Base-by-base conservation (phyloP, 805 yeast genomes). In the Kuraishia borneana region DNA sequence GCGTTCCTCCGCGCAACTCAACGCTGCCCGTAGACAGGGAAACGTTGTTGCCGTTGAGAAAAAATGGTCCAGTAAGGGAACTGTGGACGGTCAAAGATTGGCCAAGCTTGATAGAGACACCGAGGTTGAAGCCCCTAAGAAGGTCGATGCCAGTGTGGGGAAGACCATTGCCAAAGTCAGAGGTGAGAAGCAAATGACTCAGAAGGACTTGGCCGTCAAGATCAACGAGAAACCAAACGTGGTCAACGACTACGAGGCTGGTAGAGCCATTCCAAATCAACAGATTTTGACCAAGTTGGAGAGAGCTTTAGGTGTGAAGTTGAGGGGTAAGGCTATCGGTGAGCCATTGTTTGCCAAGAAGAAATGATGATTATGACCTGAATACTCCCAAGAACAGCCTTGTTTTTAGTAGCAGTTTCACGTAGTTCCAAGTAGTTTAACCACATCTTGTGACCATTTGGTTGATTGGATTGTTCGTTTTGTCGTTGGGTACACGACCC, bases 291-390 rank as follows among this genome's bases (percentile, higher is more conserved):
- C 81, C 36, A 92, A 92, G 66, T 63, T 92, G 58, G 97, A 92
- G 66, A 75, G 96, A 60, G 94, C 81, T 28, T 68, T 92, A 48
- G 97, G 97, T 45, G 81, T 92, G 43, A 92, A 87, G 65, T 74
- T 92, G 54, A 76, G 97, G 65, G 98, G 98, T 54, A 88, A 89
- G 66, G 82, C 79, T 60, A 82, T 92, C 50, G 98, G 98, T 42
- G 76, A 78, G 50, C 95, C 97, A 22, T 68, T 92, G 45, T 71
- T 71, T 46, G 68, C 62, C 37, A 70, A 69, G 64, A 73, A 73
- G 65, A 58, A 56, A 41, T 60, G n/a, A n/a, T n/a, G n/a, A n/a
- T n/a, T n/a, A n/a, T n/a, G n/a, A n/a, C n/a, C n/a, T n/a, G n/a
- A n/a, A n/a, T n/a, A n/a, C n/a, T n/a, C n/a, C n/a, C n/a, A n/a